Base-by-base conservation (phyloP, 2,329 filamentous ascomycete species). In the Calonectria pseudoturangicola region DNA sequence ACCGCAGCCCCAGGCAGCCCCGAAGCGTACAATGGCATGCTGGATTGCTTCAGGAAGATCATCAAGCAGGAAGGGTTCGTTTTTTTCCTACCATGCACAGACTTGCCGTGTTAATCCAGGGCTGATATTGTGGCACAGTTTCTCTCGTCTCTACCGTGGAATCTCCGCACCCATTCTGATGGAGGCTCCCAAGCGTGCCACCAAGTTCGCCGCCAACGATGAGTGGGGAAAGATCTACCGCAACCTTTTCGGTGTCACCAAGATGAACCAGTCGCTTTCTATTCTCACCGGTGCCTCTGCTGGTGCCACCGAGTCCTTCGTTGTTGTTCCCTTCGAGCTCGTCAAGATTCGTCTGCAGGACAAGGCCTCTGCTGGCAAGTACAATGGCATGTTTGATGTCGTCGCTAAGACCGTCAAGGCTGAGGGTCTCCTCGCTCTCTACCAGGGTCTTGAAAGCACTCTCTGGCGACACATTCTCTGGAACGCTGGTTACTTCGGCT, bases 341-440 rank as follows among this genome's bases (percentile, higher is more conserved):
- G 93, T 99, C 89, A 99, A 99, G 91, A 99, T 99, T 83, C 93
- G 97, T 78, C 90, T 99, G 58, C 97, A 99, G 85, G 97, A 99
- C 88, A 95, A 94, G 87, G 95, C 96, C 18, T 97, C 95, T 64
- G 95, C 96, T 50, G 92, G 94, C 83, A 98, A 94, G 85, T 97
- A 97, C 88, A 93, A 88, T 76, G 94, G 95, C 84, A 93, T 95
- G 89, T 79, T 96, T 43, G 95, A 97, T 85, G 93, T 93, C 74
- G 91, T 97, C 33, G 84, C 88, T 79, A 96, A 97, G 91, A 98
- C 95, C 48, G 89, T 98, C 79, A 91, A 91, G 83, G 89, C 92
- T 73, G 96, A 98, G 85, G 96, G 97, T 9, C 87, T 93, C 18
- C 88, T 98, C 75, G 95, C 96, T 73, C 89, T 99, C 83, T 99